These are phyloP conservation scores for Pleurostoma richardsiae DNA, from an alignment of 2,329 filamentous ascomycete species.

Conservation along the genomic window DNA sequence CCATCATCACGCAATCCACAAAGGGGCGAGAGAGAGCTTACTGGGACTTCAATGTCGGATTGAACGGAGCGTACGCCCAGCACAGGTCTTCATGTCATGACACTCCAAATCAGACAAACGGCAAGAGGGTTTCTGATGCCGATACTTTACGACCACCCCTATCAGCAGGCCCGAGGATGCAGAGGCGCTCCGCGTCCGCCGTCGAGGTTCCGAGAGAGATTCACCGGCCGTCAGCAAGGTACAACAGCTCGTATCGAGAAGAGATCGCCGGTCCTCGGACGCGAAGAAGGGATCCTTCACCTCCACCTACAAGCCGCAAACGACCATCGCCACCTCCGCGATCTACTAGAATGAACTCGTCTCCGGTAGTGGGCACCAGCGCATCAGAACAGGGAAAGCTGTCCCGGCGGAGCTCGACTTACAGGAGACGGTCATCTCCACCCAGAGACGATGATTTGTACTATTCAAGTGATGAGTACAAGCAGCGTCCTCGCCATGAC, in stretches of 20 bases:
- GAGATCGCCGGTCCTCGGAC: slow-evolving; percentile 7
- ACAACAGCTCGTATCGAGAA: slow-evolving; percentile 6
- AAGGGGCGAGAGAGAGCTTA: slow-evolving; percentile 38
- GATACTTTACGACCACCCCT: too few species aligned
- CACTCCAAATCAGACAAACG: slow-evolving; percentile 11
- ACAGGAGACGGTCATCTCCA: slow-evolving; percentile 16
- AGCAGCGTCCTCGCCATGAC: slow-evolving; percentile 18
- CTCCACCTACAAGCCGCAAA: slow-evolving; percentile 14
- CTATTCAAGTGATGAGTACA: slow-evolving; percentile 33
- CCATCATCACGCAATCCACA: slow-evolving; percentile 33
- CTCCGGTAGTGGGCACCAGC: slow-evolving; percentile 11
- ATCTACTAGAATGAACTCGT: slow-evolving; percentile 22
- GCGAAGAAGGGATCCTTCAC: slow-evolving; percentile 4
- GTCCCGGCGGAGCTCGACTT: slow-evolving; percentile 19
- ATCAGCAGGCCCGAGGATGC: slow-evolving; percentile 8
- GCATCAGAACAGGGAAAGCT: slow-evolving; percentile 12
- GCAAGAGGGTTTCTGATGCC: slow-evolving; percentile 1
- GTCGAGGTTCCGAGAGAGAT: slow-evolving; percentile 11
- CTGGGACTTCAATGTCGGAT: slow-evolving; percentile 19
- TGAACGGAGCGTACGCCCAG: slow-evolving; percentile 4
- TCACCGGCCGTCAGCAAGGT: slow-evolving; percentile 7
- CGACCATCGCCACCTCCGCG: slow-evolving; percentile 18
- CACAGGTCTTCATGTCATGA: slow-evolving; percentile 10
- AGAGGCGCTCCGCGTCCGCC: slow-evolving; percentile 26
- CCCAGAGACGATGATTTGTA: slow-evolving; percentile 23